Percentiles rank a stretch among this genome's conserved stretches.
These are phyloP conservation scores for Geranomyces michiganensis DNA, from an alignment of 192 early-diverging fungal genomes.

Conservation along the genomic window DNA sequence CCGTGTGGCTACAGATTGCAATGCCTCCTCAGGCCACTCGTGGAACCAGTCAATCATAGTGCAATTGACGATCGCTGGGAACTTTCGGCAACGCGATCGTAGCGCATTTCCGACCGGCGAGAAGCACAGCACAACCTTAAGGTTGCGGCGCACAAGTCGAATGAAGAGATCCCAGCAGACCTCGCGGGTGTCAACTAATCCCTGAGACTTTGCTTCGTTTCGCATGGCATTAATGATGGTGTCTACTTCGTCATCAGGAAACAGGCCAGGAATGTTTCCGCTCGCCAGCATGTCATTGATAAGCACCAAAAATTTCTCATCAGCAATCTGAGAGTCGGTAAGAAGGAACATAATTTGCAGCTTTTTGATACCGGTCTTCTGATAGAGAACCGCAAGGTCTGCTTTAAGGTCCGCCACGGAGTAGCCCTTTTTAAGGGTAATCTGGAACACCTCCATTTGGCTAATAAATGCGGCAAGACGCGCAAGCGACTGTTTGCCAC, in stretches of 20 bases:
- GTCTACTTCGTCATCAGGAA: conserved; percentile 71
- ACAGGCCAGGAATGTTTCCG: conserved; percentile 69
- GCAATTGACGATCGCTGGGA: conserved; percentile 63
- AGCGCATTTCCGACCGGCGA: conserved; percentile 68
- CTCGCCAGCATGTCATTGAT: conserved; percentile 70
- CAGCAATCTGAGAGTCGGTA: conserved; percentile 66
- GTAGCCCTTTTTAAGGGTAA: conserved; percentile 67
- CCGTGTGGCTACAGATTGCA: conserved; percentile 62
- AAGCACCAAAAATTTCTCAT: conserved; percentile 67
- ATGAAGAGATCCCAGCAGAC: conserved; percentile 72
- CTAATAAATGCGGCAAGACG: conserved; percentile 65
- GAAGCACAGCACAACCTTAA: conserved; percentile 69
- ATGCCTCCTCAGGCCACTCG: conserved; percentile 63
- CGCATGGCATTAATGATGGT: conserved; percentile 66
- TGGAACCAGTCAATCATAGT: conserved; percentile 72
- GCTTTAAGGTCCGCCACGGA: conserved; percentile 58
- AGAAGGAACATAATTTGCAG: conserved; percentile 66
- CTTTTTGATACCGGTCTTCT: conserved; percentile 66
- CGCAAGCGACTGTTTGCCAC: conserved; percentile 65
- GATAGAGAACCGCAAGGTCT: conserved; percentile 58
- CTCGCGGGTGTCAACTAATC: conserved; percentile 64
- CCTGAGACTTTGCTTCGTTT: conserved; percentile 62
- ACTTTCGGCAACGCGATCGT: conserved; percentile 62
- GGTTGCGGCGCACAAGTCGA: conserved; percentile 53
- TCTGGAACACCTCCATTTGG: conserved; percentile 71